These are phyloP conservation scores for Wolfiporia cocos DNA, from an alignment of 1,284 basidiomycete species.

Conservation along the genomic window DNA sequence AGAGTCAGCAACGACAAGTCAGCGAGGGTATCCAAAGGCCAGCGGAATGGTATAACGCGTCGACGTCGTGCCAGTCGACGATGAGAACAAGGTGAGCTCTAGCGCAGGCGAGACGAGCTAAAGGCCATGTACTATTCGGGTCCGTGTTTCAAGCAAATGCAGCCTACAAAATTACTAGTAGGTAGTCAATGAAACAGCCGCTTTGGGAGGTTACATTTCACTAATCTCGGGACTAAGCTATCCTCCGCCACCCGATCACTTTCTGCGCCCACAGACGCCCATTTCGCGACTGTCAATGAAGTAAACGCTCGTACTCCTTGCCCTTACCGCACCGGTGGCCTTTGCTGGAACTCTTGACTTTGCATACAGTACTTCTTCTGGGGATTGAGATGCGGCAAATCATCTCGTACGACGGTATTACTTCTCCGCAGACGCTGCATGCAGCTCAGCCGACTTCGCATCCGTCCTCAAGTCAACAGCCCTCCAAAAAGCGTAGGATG, in stretches of 20 bases:
- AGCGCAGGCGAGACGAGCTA: background rate
- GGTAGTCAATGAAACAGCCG: no score
- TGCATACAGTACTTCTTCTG: no score
- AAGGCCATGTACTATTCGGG: background rate
- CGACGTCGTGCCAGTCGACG: slow-evolving; percentile 3
- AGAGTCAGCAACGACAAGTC: background rate
- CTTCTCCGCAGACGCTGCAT: slow-evolving; percentile 10
- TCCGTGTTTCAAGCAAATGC: no score
- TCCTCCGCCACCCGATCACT: no score
- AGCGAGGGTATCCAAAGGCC: slow-evolving; percentile 1
- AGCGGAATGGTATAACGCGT: slow-evolving; percentile 3
- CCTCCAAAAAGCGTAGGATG: slow-evolving; percentile 24
- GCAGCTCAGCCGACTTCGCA: slow-evolving; percentile 15
- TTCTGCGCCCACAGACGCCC: no score
- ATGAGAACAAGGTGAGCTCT: background rate
- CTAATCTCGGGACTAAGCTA: no score
- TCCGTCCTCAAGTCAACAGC: slow-evolving; percentile 11
- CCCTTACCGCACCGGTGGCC: no score
- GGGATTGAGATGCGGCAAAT: slow-evolving; percentile 17
- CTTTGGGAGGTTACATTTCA: no score
- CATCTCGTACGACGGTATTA: slow-evolving; percentile 28
- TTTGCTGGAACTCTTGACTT: no score
- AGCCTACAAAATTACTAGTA: no score
- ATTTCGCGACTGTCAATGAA: no score
- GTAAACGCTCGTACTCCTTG: no score